These are phyloP conservation scores for Centrapalus pauciflorus DNA, from an alignment of 129 eudicot genomes.

Conservation along the genomic window DNA sequence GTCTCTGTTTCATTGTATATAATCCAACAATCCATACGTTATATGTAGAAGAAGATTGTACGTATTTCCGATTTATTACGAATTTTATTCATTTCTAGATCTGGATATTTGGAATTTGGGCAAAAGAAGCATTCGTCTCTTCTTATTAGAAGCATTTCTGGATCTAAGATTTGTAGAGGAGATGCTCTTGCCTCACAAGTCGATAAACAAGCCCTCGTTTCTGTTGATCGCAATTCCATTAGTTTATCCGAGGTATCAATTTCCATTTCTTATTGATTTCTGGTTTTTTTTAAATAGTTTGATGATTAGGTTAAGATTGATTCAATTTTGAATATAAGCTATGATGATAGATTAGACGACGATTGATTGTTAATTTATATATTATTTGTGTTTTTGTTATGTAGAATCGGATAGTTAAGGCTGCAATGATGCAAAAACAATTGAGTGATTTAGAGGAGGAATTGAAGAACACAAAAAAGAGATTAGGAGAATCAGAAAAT, in stretches of 20 bases:
- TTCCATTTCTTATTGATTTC: too few relatives aligned
- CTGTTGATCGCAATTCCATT: conserved; percentile 32
- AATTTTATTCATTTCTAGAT: conserved; percentile 34
- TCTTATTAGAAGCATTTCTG: conserved; percentile 49
- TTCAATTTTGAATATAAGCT: background rate
- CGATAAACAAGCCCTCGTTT: conserved; percentile 44
- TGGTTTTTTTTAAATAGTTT: background rate
- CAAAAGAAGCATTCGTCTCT: conserved; percentile 39
- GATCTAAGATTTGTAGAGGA: conserved; percentile 60
- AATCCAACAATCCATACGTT: conserved; percentile 1
- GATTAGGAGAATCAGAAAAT: conserved; percentile 22
- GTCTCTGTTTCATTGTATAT: background rate
- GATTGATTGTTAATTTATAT: too few relatives aligned
- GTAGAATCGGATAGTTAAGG: conserved; percentile 39
- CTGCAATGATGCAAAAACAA: conserved; percentile 46
- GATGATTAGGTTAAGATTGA: background rate
- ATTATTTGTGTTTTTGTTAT: conserved; percentile 6
- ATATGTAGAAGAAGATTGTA: too few relatives aligned
- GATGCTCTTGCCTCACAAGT: conserved; percentile 47
- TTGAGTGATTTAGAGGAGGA: conserved; percentile 43
- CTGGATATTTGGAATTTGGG: conserved; percentile 50
- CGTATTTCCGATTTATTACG: background rate
- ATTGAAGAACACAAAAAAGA: conserved; percentile 32
- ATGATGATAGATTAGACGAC: too few relatives aligned
- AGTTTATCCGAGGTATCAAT: conserved; percentile 49